These are phyloP conservation scores for Solanum boliviense DNA, from an alignment of 257 asterid species.

Conservation along the genomic window DNA sequence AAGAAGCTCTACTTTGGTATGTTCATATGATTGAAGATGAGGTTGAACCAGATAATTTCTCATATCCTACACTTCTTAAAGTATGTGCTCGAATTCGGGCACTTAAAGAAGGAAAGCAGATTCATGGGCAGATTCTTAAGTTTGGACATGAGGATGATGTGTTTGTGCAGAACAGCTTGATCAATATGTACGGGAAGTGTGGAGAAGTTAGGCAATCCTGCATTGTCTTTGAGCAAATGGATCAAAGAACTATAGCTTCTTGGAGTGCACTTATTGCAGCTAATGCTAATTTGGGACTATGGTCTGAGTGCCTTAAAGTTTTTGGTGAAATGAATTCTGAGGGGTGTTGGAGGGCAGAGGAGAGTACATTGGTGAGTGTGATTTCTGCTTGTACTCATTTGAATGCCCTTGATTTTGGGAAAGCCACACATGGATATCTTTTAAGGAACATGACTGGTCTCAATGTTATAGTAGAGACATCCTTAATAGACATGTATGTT, in stretches of 20 bases:
- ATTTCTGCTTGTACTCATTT: conserved; percentile 63
- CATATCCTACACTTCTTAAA: conserved; percentile 54
- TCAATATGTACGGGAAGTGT: conserved; percentile 71
- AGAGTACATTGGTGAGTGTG: conserved; percentile 64
- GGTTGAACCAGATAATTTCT: conserved; percentile 49
- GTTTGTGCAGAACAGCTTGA: conserved; percentile 61
- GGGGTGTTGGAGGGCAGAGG: conserved; percentile 57
- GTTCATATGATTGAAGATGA: conserved; percentile 51
- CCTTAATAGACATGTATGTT: conserved; percentile 56
- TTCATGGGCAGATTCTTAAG: conserved; percentile 61
- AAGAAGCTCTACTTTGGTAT: conserved; percentile 34
- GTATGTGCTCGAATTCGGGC: conserved; percentile 38
- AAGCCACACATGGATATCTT: conserved; percentile 44
- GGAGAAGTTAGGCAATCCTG: conserved; percentile 26
- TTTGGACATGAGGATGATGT: conserved; percentile 47
- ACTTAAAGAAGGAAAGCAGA: conserved; percentile 35
- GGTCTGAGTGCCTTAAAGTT: conserved; percentile 52
- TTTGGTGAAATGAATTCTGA: conserved; percentile 36
- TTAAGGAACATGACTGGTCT: conserved; percentile 50
- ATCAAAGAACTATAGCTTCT: conserved; percentile 52
- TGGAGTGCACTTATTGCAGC: conserved; percentile 80
- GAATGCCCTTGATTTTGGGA: conserved; percentile 49
- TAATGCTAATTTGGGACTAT: conserved; percentile 43
- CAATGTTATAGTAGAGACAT: conserved; percentile 55
- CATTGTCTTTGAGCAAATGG: conserved; percentile 41